A percentile compares a stretch with the other conserved stretches of the same genome.
These are phyloP conservation scores for Pneumocystis sp. DNA, from an alignment of 1,139 yeast species.

Conservation along the genomic window DNA sequence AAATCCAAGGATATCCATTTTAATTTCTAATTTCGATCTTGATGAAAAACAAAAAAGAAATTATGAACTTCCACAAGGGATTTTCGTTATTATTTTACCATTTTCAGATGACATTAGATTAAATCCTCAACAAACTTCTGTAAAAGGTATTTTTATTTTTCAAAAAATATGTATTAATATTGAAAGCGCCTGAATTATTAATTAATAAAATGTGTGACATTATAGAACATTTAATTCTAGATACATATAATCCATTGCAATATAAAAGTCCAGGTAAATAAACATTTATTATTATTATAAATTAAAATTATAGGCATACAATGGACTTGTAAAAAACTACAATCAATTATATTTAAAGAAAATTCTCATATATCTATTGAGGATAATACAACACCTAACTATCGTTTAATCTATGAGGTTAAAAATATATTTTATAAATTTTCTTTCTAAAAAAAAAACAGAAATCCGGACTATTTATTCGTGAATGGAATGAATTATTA, in stretches of 20 bases:
- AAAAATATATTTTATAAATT: neutral
- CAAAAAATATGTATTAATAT: neutral
- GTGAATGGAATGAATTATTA: neutral
- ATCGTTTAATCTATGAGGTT: neutral
- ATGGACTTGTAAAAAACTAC: slow-evolving; percentile 49
- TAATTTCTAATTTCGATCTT: slow-evolving; percentile 13
- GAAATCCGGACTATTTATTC: neutral
- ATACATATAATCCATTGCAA: slow-evolving; percentile 43
- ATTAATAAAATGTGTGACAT: slow-evolving; percentile 28
- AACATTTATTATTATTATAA: neutral
- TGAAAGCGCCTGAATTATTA: slow-evolving; percentile 22
- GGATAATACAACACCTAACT: neutral
- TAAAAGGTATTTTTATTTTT: neutral
- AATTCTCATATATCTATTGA: slow-evolving; percentile 20
- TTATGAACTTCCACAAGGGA: slow-evolving; percentile 22
- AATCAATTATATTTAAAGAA: slow-evolving; percentile 52
- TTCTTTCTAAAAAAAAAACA: neutral
- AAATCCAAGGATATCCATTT: slow-evolving; percentile 43
- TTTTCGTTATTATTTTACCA: slow-evolving; percentile 27
- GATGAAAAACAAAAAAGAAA: slow-evolving; percentile 7
- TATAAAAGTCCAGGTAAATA: slow-evolving; percentile 43
- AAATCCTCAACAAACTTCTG: slow-evolving; percentile 16
- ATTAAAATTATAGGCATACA: slow-evolving; percentile 26
- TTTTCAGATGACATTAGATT: slow-evolving; percentile 26
- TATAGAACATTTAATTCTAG: slow-evolving; percentile 30